Base-by-base conservation (phyloP, 495 filamentous ascomycete genomes). In the Penicillium flavigenum region DNA sequence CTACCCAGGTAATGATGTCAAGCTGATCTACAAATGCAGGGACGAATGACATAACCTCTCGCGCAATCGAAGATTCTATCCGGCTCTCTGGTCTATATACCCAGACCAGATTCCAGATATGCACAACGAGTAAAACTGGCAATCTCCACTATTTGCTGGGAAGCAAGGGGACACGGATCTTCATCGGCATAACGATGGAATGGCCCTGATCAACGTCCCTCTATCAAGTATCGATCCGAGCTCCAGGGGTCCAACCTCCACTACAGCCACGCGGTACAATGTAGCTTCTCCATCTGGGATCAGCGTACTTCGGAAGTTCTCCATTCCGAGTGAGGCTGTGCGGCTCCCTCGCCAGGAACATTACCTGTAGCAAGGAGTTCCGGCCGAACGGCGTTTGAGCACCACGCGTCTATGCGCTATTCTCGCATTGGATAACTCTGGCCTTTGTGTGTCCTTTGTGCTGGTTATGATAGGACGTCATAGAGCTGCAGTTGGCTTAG, bases 91-190 rank as follows among this genome's bases (percentile, higher is more conserved):
- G 34, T n/a, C 12, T 14, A 8, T 14, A 7, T 14, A n/a, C 29
- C 3, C 34, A 38, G 34, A 17, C 17, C 36, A 39, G 16, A 39
- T 39, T 39, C 34, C 34, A n/a, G 5, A n/a, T n/a, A n/a, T 38
- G 5, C 5, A 1, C 16, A 17, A 39, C n/a, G n/a, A 39, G 36
- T 7, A 8, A 39, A 2, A 7, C 36, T 17, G 14, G 14, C 14
- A n/a, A n/a, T 39, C 5, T 39, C 32, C 32, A 26, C 12, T 48
- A 36, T 20, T 9, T 20, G 44, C 20, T 14, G 12, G 44, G 17
- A 55, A 36, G 62, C 51, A 64, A 62, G 62, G 62, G 62, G 22
- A 41, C 8, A 27, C 41, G 2, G 62, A 64, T 62, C 62, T 45
- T 14, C 42, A 46, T 41, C 24, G 45, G 46, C 38, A 58, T 27